These are phyloP conservation scores for Saccharomycopsis sp. DNA, from an alignment of 805 yeast species.

Conservation along the genomic window DNA sequence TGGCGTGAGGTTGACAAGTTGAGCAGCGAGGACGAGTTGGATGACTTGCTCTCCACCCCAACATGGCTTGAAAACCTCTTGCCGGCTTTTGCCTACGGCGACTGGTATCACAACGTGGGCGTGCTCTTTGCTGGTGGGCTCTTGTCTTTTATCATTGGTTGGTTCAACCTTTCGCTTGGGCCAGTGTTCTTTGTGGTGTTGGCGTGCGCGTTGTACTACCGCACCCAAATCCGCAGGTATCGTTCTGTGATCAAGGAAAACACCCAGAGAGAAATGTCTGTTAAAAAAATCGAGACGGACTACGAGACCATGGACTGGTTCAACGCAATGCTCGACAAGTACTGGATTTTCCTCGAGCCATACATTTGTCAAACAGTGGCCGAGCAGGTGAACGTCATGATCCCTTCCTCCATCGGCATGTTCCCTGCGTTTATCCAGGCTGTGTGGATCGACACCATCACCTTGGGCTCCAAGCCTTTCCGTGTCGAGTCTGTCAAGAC, in stretches of 20 bases:
- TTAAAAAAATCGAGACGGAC: constrained; percentile 75
- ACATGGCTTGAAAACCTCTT: constrained; percentile 69
- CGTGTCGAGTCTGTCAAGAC: constrained; percentile 87
- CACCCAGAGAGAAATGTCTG: constrained; percentile 78
- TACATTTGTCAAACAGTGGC: constrained; percentile 76
- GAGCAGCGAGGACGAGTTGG: constrained; percentile 57
- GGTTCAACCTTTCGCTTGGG: constrained; percentile 66
- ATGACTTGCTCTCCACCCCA: constrained; percentile 59
- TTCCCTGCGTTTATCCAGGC: constrained; percentile 77
- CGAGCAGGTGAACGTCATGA: constrained; percentile 73
- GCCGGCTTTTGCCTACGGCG: constrained; percentile 76
- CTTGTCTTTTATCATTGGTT: constrained; percentile 72
- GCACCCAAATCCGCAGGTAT: constrained; percentile 76
- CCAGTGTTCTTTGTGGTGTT: constrained; percentile 69
- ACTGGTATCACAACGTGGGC: constrained; percentile 92
- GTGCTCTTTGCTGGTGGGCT: constrained; percentile 57
- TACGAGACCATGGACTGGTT: constrained; percentile 95
- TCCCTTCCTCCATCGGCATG: constrained; percentile 57
- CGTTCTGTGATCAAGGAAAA: constrained; percentile 66
- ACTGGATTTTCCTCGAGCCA: constrained; percentile 90
- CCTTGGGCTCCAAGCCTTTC: constrained; percentile 93
- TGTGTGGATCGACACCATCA: constrained; percentile 79
- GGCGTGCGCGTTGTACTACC: constrained; percentile 57
- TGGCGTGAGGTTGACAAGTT: constrained; percentile 66
- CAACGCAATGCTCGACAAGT: constrained; percentile 78